Evolutionary conservation across 2,329 filamentous ascomycete species (phyloP).

Genomic region (Cyclaneusma minus): DNA sequence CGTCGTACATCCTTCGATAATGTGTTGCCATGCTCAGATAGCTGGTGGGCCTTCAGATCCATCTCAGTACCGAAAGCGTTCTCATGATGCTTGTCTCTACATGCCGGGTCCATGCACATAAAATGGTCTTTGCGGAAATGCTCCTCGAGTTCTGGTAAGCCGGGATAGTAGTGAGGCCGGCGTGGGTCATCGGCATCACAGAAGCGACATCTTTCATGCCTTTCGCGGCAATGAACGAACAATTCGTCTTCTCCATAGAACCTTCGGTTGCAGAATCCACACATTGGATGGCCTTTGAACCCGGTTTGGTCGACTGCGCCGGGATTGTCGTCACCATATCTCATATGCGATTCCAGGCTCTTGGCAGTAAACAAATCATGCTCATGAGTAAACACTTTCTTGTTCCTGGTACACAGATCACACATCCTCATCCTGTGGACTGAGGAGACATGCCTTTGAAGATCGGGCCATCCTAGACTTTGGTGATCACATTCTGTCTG

Average conservation of each 20-base stretch:
- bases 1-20: conserved; percentile 70
- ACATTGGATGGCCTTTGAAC: conserved; percentile 90
- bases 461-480: conserved; percentile 64
- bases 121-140: conserved; percentile 86
- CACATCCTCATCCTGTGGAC: conserved; percentile 81
- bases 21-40: conserved; percentile 65
- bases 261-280: conserved; percentile 76
- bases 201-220: conserved; percentile 88
- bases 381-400: conserved; percentile 97
- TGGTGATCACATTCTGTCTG: conserved; percentile 73
- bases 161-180: conserved; percentile 70
- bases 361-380: conserved; percentile 78
- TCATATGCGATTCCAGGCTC: conserved; percentile 78
- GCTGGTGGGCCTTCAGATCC: conserved; percentile 85
- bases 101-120: conserved; percentile 71
- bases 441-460: conserved; percentile 68
- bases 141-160: conserved; percentile 73
- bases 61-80: conserved; percentile 91
- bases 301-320: conserved; percentile 85
- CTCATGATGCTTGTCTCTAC: conserved; percentile 94
- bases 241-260: conserved; percentile 96
- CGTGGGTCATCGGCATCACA: conserved; percentile 61
- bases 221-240: conserved; percentile 82
- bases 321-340: conserved; percentile 76
- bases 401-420: conserved; percentile 82